A percentile compares a stretch with the other conserved stretches of the same genome.
Evolutionary conservation across 306 rosid genomes (phyloP).

Genomic region (Echinosophora koreensis): DNA sequence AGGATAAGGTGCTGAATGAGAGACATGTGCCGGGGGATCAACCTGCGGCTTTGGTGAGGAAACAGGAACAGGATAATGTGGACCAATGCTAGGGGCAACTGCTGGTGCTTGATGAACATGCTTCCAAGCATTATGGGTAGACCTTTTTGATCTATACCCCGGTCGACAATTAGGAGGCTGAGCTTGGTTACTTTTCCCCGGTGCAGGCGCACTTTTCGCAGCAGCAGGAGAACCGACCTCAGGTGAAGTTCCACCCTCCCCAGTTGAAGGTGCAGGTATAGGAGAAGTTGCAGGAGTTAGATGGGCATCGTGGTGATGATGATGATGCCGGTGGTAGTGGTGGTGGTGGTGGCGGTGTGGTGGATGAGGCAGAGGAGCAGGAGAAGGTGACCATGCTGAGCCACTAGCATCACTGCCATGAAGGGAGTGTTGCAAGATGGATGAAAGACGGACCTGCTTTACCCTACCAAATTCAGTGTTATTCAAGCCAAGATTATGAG

Average conservation of each 20-base stretch:
- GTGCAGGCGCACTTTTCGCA: conserved; percentile 52
- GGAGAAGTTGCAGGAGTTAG: conserved; percentile 68
- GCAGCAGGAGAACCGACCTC: conserved; percentile 60
- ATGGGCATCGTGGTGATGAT: conserved; percentile 60
- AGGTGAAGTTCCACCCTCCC: conserved; percentile 56
- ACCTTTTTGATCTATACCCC: conserved; percentile 55
- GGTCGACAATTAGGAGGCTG: conserved; percentile 69
- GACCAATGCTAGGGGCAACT: conserved; percentile 40
- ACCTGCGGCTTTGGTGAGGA: conserved; percentile 60
- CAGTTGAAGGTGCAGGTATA: conserved; percentile 54
- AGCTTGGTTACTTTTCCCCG: conserved; percentile 56
- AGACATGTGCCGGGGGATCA: conserved; percentile 55
- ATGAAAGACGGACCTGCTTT: conserved; percentile 90
- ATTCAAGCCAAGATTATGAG: conserved; percentile 91
- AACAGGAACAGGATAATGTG: conserved; percentile 44
- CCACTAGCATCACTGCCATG: conserved; percentile 64
- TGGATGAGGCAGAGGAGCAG: conserved; percentile 69
- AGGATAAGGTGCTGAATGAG: conserved; percentile 55
- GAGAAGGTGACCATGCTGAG: conserved; percentile 68
- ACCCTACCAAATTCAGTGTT: conserved; percentile 87
- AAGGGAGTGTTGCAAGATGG: conserved; percentile 74
- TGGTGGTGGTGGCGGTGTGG: conserved; percentile 46
- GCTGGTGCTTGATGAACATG: conserved; percentile 60
- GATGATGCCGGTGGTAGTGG: conserved; percentile 59
- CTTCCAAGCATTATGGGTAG: conserved; percentile 52